phyloP scores from a whole-genome alignment of 2,329 filamentous ascomycete species.

The Fusarium graminum region DNA sequence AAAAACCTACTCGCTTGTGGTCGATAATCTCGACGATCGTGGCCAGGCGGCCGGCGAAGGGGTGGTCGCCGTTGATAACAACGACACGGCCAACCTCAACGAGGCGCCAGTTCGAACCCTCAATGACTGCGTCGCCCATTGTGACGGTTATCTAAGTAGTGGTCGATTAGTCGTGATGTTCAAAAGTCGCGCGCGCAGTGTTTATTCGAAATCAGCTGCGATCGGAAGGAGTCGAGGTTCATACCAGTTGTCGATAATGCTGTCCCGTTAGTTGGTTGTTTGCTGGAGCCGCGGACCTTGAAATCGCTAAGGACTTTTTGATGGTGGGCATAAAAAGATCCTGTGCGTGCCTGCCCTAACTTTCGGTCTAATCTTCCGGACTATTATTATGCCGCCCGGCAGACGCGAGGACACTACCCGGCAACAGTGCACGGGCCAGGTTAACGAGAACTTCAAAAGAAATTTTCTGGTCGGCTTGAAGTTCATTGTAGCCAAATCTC shows the following conservation, averaged over 20 bases:
- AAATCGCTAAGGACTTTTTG: conserved; percentile 59
- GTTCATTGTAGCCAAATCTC: conserved; percentile 6
- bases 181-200: conserved; percentile 45
- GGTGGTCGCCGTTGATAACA: conserved; percentile 84
- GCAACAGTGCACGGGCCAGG: conserved; percentile 41
- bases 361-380: conserved; percentile 46
- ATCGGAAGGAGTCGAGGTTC: conserved; percentile 51
- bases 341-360: conserved; percentile 56
- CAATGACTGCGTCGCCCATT: conserved; percentile 87
- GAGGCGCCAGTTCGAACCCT: conserved; percentile 89
- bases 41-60: conserved; percentile 87
- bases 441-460: conserved; percentile 47
- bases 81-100: conserved; percentile 99
- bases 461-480: conserved; percentile 35
- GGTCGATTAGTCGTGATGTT: conserved; percentile 53
- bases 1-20: conserved; percentile 96
- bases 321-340: conserved; percentile 57
- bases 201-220: conserved; percentile 45
- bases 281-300: conserved; percentile 55
- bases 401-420: conserved; percentile 3
- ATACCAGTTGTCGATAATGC: conserved; percentile 58
- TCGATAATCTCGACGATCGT: conserved; percentile 99
- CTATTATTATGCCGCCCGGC: conserved; percentile 48
- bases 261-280: conserved; percentile 57
- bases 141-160: conserved; percentile 69